phyloP scores from a whole-genome alignment of 1,139 yeast genomes.

The Saccharomyces hybrid region DNA sequence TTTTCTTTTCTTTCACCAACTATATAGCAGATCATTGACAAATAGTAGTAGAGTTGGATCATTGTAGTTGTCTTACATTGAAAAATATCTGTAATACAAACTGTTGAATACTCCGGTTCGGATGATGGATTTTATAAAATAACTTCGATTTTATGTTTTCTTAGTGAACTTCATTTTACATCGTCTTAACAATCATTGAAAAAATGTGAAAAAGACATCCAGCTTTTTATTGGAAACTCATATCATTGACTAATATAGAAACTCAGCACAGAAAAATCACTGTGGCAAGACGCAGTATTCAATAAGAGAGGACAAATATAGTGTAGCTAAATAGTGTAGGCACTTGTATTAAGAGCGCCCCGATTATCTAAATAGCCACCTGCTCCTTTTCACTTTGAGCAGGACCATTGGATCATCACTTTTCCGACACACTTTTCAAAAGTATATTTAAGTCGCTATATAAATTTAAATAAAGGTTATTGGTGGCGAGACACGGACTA shows the following conservation, averaged over 20 bases:
- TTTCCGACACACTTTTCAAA: neutral
- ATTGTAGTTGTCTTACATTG: neutral
- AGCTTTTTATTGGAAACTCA: no score
- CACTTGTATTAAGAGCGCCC: neutral
- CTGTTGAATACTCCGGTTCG: neutral
- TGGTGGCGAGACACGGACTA: neutral
- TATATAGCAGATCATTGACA: neutral
- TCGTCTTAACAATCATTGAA: neutral
- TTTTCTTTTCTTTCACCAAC: neutral
- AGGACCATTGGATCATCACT: neutral
- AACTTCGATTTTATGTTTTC: neutral
- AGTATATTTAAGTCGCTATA: neutral
- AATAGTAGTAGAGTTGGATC: neutral
- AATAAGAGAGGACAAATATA: neutral
- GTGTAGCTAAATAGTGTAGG: neutral
- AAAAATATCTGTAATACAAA: neutral
- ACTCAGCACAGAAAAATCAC: neutral
- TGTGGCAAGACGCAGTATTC: neutral
- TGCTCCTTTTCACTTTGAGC: neutral
- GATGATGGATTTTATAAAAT: neutral
- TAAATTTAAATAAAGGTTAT: neutral
- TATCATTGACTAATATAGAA: neutral
- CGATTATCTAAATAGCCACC: neutral
- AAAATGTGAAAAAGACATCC: no score
- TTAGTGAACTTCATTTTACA: neutral